Conservation (phyloP, 31 red algal genomes). For the Endocladia muricata region DNA sequence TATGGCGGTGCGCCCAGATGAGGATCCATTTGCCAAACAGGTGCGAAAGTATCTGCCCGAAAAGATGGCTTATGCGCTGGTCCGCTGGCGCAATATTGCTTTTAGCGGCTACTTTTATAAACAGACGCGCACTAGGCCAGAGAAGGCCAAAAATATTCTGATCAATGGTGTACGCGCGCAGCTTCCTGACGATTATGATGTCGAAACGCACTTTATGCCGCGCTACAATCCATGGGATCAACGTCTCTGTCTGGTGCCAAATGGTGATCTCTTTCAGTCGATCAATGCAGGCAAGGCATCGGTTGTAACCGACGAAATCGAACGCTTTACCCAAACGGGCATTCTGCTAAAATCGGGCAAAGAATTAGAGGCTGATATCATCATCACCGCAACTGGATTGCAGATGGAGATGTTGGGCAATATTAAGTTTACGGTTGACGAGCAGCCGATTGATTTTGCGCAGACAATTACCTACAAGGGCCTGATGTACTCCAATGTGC, state of each 20-base stretch:
- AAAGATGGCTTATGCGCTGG: no score
- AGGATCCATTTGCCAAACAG: not conserved
- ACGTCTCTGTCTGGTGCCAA: not conserved
- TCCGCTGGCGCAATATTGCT: no score
- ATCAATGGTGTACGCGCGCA: no score
- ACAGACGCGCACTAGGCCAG: no score
- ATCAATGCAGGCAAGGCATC: not conserved
- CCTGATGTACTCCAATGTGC: not conserved
- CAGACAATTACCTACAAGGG: not conserved
- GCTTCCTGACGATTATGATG: no score
- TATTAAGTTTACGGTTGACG: not conserved
- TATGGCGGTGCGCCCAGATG: not conserved
- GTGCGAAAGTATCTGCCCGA: no score
- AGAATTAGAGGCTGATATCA: not conserved
- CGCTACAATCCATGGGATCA: no score
- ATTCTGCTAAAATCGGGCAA: conserved; percentile 3
- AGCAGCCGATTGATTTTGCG: not conserved
- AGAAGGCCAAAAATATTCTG: no score
- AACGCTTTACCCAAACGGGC: not conserved
- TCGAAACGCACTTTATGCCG: no score
- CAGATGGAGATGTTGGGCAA: not conserved
- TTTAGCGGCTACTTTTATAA: no score
- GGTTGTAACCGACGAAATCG: not conserved
- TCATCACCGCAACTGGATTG: not conserved
- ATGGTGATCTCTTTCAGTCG: not conserved